Conservation (phyloP, 139 green algal species). For the Asterochloris sp. region DNA sequence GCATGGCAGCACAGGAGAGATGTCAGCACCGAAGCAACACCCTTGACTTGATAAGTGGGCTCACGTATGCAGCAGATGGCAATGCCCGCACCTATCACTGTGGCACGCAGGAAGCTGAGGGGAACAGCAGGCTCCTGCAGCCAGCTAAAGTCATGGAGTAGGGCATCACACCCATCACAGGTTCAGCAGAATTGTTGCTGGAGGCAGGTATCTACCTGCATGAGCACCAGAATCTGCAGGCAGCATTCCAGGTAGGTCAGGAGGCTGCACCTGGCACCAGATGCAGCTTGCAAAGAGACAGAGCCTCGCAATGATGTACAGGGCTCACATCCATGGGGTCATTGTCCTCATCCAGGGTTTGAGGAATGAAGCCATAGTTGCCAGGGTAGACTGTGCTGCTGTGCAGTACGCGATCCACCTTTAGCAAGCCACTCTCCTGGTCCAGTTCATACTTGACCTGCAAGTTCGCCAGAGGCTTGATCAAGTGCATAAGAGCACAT, state of each 20-base stretch:
- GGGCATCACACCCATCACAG: no score
- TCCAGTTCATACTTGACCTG: constrained; percentile 97
- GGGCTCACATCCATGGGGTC: constrained; percentile 82
- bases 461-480: constrained; percentile 22
- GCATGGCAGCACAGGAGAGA: background rate
- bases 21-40: background rate
- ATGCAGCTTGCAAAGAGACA: no score
- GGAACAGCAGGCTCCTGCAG: constrained; percentile 79
- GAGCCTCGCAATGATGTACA: no score
- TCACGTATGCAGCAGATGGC: background rate
- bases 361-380: constrained; percentile 82
- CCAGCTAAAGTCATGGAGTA: background rate
- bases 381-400: constrained; percentile 71
- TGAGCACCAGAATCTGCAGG: constrained; percentile 69
- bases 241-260: no score
- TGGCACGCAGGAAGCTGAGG: constrained; percentile 82
- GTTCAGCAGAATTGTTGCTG: no score
- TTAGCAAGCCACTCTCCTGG: constrained; percentile 71
- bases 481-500: no score
- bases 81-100: constrained; percentile 70
- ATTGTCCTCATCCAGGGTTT: constrained; percentile 87
- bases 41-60: background rate
- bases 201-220: constrained; percentile 40
- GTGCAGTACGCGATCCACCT: constrained; percentile 95
- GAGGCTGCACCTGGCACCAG: no score